Percentiles rank a stretch among this genome's conserved stretches.
These are phyloP conservation scores for Candida bentonensis DNA, from an alignment of 805 yeast genomes.

Conservation along the genomic window DNA sequence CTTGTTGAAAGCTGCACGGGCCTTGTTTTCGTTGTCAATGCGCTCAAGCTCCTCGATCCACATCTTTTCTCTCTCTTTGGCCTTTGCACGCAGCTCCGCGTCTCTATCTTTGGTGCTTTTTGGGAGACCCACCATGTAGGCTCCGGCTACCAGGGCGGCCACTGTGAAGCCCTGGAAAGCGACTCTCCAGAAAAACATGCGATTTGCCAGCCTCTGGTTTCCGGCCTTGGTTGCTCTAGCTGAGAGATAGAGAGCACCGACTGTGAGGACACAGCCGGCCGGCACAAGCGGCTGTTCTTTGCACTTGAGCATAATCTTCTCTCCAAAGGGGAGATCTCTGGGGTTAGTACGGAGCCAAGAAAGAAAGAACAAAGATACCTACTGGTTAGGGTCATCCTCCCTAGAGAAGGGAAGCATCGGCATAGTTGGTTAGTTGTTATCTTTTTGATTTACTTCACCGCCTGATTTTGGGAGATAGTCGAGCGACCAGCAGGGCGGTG, in stretches of 20 bases:
- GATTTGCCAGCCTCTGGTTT: conserved; percentile 61
- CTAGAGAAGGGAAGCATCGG: neutral
- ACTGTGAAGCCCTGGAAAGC: conserved; percentile 75
- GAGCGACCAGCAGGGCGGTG: no score
- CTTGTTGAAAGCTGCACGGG: conserved; percentile 36
- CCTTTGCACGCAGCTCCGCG: conserved; percentile 58
- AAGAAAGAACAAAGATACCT: neutral
- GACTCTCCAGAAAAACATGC: conserved; percentile 82
- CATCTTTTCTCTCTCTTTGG: conserved; percentile 66
- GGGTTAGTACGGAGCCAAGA: neutral
- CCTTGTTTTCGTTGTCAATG: conserved; percentile 61
- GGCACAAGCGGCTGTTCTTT: conserved; percentile 88
- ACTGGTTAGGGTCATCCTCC: neutral
- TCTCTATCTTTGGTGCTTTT: conserved; percentile 28
- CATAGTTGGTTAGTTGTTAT: neutral
- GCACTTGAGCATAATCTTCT: conserved; percentile 28
- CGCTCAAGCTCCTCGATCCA: conserved; percentile 82
- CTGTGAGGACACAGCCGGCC: conserved; percentile 61
- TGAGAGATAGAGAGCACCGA: conserved; percentile 69
- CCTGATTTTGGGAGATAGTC: no score
- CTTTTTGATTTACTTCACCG: no score
- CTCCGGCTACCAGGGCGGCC: conserved; percentile 71
- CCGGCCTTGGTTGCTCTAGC: conserved; percentile 64
- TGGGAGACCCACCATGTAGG: conserved; percentile 47
- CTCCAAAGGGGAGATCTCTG: conserved; percentile 2